phyloP scores from a whole-genome alignment of 345 rosid species.

The Aurinia saxatilis region DNA sequence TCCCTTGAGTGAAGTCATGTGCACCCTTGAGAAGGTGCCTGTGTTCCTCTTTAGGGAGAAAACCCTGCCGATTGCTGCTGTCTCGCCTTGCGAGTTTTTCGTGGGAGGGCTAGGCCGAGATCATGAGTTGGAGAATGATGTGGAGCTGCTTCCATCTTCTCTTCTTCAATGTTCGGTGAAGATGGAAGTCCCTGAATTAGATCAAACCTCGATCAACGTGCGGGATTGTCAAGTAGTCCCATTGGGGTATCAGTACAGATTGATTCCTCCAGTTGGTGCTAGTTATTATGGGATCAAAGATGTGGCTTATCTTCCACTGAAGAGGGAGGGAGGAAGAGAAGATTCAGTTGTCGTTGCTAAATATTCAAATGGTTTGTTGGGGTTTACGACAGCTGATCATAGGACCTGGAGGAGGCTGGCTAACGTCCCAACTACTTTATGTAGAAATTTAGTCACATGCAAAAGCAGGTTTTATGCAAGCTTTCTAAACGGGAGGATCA shows the following conservation, averaged over 20 bases:
- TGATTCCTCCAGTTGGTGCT: background rate
- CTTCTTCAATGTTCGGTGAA: background rate
- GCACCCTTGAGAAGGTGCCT: background rate
- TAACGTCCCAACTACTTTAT: no score
- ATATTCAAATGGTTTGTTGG: background rate
- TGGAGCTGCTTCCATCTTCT: background rate
- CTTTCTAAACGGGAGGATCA: no score
- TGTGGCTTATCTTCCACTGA: background rate
- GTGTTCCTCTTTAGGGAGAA: background rate
- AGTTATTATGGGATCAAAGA: background rate
- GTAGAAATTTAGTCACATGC: no score
- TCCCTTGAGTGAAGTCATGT: no score
- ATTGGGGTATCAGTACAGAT: slow-evolving; percentile 3
- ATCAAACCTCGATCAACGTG: background rate
- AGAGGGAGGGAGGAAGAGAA: background rate
- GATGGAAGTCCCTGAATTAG: background rate
- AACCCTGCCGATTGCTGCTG: background rate
- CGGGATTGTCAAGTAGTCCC: background rate
- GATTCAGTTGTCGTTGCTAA: background rate
- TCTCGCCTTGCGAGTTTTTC: background rate
- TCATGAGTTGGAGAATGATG: background rate
- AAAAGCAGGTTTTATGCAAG: no score
- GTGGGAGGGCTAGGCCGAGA: background rate
- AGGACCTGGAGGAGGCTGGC: background rate
- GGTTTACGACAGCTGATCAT: background rate